A percentile compares a stretch with the other conserved stretches of the same genome.
Evolutionary conservation across 495 filamentous ascomycete species (phyloP).

Genomic region (Oidiodendron maius): DNA sequence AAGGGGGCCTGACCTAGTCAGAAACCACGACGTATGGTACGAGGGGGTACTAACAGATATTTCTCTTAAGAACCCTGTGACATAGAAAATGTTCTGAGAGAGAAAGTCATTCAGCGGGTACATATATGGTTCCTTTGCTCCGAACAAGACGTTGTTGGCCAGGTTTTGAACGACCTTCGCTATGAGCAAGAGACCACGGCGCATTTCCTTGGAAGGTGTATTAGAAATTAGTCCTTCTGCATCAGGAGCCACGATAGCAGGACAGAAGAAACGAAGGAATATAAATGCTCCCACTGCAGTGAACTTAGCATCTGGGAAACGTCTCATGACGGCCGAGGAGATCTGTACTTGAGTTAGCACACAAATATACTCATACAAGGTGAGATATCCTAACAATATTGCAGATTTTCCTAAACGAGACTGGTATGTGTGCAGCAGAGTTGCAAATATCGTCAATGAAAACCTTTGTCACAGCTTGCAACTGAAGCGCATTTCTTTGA

Average conservation of each 20-base stretch:
- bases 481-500: slow-evolving; percentile 52
- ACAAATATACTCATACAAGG: not conserved
- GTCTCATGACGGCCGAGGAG: slow-evolving; percentile 46
- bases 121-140: slow-evolving; percentile 67
- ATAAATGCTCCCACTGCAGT: slow-evolving; percentile 65
- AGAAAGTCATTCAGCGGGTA: slow-evolving; percentile 60
- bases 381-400: slow-evolving; percentile 42
- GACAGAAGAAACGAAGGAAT: slow-evolving; percentile 64
- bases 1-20: slow-evolving; percentile 32
- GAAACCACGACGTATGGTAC: not conserved
- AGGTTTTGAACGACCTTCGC: slow-evolving; percentile 64
- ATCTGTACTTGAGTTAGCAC: slow-evolving; percentile 32
- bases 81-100: slow-evolving; percentile 54
- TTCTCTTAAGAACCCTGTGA: slow-evolving; percentile 56
- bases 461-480: slow-evolving; percentile 54
- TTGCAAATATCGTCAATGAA: slow-evolving; percentile 62
- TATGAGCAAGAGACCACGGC: slow-evolving; percentile 57
- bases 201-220: slow-evolving; percentile 58
- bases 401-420: slow-evolving; percentile 59
- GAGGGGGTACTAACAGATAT: slow-evolving; percentile 42
- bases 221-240: slow-evolving; percentile 52
- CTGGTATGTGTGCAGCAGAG: slow-evolving; percentile 50
- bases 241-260: slow-evolving; percentile 62
- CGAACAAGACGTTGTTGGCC: slow-evolving; percentile 64
- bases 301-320: slow-evolving; percentile 63